A percentile compares a stretch with the other conserved stretches of the same genome.
Conservation (phyloP, 2,329 filamentous ascomycete species). For the Beauveria rudraprayagi region DNA sequence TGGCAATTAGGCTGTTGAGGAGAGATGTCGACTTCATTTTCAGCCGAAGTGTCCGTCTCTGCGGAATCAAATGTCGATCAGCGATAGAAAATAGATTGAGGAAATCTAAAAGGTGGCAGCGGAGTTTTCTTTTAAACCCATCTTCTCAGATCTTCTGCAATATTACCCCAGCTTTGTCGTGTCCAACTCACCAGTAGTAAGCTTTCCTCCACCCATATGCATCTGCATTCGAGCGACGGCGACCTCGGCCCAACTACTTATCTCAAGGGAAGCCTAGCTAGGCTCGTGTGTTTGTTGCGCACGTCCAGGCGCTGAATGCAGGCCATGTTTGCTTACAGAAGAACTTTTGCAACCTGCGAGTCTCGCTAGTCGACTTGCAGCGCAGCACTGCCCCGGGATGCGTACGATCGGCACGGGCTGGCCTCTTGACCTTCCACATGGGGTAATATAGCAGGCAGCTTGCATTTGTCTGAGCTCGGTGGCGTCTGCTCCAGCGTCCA, state of each 20-base stretch:
- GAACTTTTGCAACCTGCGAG: background rate
- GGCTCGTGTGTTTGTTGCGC: background rate
- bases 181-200: background rate
- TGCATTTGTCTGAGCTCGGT: too few relatives aligned
- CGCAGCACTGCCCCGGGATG: background rate
- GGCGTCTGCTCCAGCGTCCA: background rate
- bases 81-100: background rate
- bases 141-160: background rate
- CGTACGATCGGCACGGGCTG: background rate
- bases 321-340: background rate
- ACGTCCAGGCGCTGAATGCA: too few relatives aligned
- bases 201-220: background rate
- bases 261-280: background rate
- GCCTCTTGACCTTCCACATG: constrained; percentile 5
- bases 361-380: background rate
- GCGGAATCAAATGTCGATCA: background rate
- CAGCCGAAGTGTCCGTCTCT: background rate
- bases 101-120: background rate
- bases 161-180: background rate
- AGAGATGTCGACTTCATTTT: constrained; percentile 7
- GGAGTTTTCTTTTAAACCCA: background rate
- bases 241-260: background rate
- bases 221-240: background rate
- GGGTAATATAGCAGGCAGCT: background rate
- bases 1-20: constrained; percentile 12